Percentiles rank a stretch among this genome's conserved stretches.
Evolutionary conservation across 2,329 filamentous ascomycete species (phyloP).

Genomic region (Mycosphaerella arachidis): DNA sequence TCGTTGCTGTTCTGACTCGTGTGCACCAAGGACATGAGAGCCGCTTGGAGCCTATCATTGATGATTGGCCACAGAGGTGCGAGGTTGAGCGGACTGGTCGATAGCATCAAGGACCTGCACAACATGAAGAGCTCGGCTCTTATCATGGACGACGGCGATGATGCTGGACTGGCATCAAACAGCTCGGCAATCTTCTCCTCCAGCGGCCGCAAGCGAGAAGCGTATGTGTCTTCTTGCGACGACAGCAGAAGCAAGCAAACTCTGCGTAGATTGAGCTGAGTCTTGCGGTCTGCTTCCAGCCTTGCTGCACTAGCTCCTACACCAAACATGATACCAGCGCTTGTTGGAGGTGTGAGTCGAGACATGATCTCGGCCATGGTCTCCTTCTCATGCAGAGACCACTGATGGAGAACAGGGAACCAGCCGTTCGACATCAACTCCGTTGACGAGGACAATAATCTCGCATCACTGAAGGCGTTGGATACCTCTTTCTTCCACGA

Average conservation of each 20-base stretch:
- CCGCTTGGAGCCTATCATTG: constrained; percentile 77
- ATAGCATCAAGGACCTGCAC: constrained; percentile 73
- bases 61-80: constrained; percentile 85
- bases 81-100: constrained; percentile 72
- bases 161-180: constrained; percentile 74
- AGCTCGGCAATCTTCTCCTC: constrained; percentile 84
- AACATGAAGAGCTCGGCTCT: constrained; percentile 88
- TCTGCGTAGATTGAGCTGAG: constrained; percentile 82
- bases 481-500: constrained; percentile 87
- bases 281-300: constrained; percentile 89
- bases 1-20: constrained; percentile 63
- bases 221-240: constrained; percentile 71
- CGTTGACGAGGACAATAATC: constrained; percentile 72
- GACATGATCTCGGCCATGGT: constrained; percentile 74
- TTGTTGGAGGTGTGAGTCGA: constrained; percentile 77
- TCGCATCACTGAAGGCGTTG: constrained; percentile 85
- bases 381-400: constrained; percentile 82
- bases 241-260: constrained; percentile 76
- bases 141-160: constrained; percentile 85
- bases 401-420: constrained; percentile 79
- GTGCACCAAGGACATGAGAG: constrained; percentile 68
- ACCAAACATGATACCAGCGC: constrained; percentile 96
- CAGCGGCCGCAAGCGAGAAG: constrained; percentile 66
- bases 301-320: constrained; percentile 90
- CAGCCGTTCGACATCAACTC: constrained; percentile 66